Evolutionary conservation across 257 asterid genomes (phyloP).

Genomic region (Solanum piurae): DNA sequence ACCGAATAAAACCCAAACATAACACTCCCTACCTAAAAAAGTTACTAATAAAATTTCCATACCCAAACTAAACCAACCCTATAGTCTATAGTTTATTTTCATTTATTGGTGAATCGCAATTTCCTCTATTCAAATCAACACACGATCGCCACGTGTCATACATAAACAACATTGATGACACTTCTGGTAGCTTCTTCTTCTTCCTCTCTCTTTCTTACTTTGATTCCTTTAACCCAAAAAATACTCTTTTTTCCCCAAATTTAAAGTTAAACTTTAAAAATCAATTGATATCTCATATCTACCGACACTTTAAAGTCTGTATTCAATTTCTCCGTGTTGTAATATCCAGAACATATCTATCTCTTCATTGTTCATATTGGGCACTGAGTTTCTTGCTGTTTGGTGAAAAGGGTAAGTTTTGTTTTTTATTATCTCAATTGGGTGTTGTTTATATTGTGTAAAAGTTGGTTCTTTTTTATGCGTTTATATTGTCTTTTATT

Average conservation of each 20-base stretch:
- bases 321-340: not conserved
- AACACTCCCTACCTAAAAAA: too few species aligned
- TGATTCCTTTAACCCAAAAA: not conserved
- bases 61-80: not conserved
- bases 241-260: not conserved
- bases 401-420: not conserved
- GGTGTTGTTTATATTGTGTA: not conserved
- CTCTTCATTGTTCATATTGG: not conserved
- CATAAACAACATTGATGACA: not conserved
- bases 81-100: too few species aligned
- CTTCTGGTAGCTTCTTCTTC: not conserved
- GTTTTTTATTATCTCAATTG: not conserved
- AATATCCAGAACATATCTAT: not conserved
- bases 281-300: not conserved
- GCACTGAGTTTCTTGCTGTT: not conserved
- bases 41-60: too few species aligned
- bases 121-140: not conserved
- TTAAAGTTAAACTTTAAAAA: not conserved
- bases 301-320: not conserved
- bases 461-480: not conserved
- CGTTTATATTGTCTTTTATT: not conserved
- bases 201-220: not conserved
- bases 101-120: not conserved
- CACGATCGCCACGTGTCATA: not conserved
- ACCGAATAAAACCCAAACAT: fast-evolving